phyloP scores from a whole-genome alignment of 2,329 filamentous ascomycete species.

The Colletotrichum australisinense region DNA sequence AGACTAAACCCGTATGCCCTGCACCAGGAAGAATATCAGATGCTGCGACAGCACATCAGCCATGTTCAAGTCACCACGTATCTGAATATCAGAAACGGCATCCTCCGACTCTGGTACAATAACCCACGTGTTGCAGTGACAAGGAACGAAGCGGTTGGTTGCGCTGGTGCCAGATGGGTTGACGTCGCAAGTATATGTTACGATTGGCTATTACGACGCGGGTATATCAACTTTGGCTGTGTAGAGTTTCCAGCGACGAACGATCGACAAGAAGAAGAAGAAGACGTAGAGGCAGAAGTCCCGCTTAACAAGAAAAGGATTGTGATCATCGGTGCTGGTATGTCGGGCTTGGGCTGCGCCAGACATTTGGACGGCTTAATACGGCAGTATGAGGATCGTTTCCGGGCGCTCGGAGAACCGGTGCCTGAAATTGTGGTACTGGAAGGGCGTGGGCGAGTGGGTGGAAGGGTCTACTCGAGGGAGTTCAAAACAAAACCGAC shows the following conservation, averaged over 20 bases:
- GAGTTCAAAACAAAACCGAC: conserved; percentile 69
- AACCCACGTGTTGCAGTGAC: conserved; percentile 87
- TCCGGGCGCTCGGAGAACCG: conserved; percentile 73
- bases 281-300: conserved; percentile 54
- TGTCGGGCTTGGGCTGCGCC: conserved; percentile 91
- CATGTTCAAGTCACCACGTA: conserved; percentile 93
- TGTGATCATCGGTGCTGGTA: conserved; percentile 91
- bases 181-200: conserved; percentile 89
- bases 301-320: conserved; percentile 69
- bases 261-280: conserved; percentile 39
- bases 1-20: conserved; percentile 90
- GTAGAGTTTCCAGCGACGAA: conserved; percentile 70
- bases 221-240: conserved; percentile 98
- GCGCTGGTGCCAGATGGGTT: conserved; percentile 90
- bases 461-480: conserved; percentile 92
- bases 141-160: conserved; percentile 88
- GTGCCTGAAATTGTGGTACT: conserved; percentile 82
- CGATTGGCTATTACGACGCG: conserved; percentile 89
- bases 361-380: conserved; percentile 91
- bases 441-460: conserved; percentile 88
- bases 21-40: conserved; percentile 84
- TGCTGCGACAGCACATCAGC: conserved; percentile 85
- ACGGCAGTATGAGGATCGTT: conserved; percentile 78
- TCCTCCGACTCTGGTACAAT: conserved; percentile 87
- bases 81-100: conserved; percentile 94